Base-by-base conservation (phyloP, 2,329 filamentous ascomycete species). In the Fusarium coffeatum region DNA sequence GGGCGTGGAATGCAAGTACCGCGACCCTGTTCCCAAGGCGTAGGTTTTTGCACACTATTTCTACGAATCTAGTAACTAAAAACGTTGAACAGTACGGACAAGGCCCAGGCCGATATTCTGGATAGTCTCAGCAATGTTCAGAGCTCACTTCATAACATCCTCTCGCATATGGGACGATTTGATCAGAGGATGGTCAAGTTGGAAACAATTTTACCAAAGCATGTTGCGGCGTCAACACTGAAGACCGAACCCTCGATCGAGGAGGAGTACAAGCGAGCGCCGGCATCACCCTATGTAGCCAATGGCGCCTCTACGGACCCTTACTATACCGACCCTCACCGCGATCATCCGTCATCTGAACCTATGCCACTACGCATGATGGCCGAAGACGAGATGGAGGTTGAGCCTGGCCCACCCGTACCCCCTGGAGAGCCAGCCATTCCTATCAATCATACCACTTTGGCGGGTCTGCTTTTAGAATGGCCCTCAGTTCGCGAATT, bases 1-100 rank as follows among this genome's bases (percentile, higher is more conserved):
- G 78, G 90, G 88, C 71, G 86, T 93, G 32, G 86, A 90, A 55
- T 99, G 93, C 83, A 90, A 93, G 79, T 98, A 98, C 79, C 90
- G 94, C 71, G 94, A 98, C 76, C 92, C 96, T 8, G 92, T 93
- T 23, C 93, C 93, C 18, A 96, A 97, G 77, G 95, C 97, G 93
- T 97, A 85, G 78, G 91, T 54, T 40, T 34, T 34, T 13, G 18
- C 25, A 10, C 18, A n/a, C 34, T 37, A 27, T 20, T 46, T 46
- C 27, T 5, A 4, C 18, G 11, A 16, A 25, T 15, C 6, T 50
- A 13, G 49, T 62, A 11, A 50, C 71, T 72, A 57, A 75, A 64
- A 40, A 30, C 16, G 40, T 27, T 15, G 20, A 46, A 22, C 59
- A 88, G 86, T 58, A 84, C 87, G 68, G 88, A 90, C 75, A 90